Conservation (phyloP, 2,329 filamentous ascomycete genomes). For the Clonostachys rhizophaga region DNA sequence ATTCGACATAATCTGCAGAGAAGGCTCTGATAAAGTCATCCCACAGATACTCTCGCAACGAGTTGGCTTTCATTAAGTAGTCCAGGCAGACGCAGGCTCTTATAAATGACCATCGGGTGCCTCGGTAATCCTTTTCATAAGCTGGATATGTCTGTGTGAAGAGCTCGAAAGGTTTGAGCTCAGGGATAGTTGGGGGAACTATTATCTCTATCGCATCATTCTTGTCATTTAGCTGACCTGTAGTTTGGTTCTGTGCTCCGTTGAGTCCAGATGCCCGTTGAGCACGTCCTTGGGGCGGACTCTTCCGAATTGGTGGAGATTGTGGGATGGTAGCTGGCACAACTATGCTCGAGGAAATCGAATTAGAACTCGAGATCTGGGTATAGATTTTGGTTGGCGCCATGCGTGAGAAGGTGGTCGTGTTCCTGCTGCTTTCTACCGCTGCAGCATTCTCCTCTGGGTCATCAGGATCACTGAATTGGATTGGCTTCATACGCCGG, state of each 20-base stretch:
- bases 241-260: too few species aligned
- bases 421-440: neutral
- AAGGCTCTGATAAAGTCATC: constrained; percentile 49
- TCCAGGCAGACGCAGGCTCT: constrained; percentile 37
- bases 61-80: constrained; percentile 22
- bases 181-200: neutral
- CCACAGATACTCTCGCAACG: constrained; percentile 36
- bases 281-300: too few species aligned
- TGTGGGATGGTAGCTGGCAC: constrained; percentile 1
- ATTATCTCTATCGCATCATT: too few species aligned
- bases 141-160: constrained; percentile 38
- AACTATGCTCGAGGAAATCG: neutral
- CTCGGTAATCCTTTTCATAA: constrained; percentile 31
- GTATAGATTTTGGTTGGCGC: neutral
- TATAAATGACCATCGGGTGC: constrained; percentile 34
- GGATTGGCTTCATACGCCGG: constrained; percentile 2
- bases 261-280: too few species aligned
- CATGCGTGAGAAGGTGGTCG: constrained; percentile 1
- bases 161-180: constrained; percentile 8
- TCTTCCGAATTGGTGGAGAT: too few species aligned
- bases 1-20: constrained; percentile 31
- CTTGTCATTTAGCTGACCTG: too few species aligned
- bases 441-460: neutral
- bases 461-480: neutral
- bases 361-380: constrained; percentile 1